Percentiles rank a stretch among this genome's conserved stretches.
phyloP scores from a whole-genome alignment of 306 rosid genomes.

The Arachis stenosperma region DNA sequence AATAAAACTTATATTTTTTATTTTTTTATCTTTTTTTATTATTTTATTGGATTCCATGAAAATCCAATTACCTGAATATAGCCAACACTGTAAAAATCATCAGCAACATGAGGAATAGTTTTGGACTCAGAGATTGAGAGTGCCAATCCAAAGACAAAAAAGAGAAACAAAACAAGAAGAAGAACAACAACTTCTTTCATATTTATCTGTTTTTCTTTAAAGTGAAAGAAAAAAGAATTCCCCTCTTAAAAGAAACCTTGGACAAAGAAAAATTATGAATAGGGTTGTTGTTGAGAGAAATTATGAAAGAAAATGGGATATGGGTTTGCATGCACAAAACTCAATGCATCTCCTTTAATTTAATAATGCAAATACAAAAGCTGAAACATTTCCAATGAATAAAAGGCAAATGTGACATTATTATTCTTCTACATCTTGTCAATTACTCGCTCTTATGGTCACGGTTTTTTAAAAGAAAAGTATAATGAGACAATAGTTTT shows the following conservation, averaged over 20 bases:
- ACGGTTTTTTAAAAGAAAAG: too few relatives aligned
- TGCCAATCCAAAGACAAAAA: slow-evolving; percentile 38
- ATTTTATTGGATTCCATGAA: too few relatives aligned
- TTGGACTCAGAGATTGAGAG: slow-evolving; percentile 49
- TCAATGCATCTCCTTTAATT: not conserved
- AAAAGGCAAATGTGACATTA: slow-evolving; percentile 11
- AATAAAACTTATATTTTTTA: not conserved
- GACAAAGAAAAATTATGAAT: not conserved
- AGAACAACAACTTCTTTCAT: slow-evolving; percentile 15
- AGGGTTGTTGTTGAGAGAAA: not conserved
- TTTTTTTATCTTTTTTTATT: too few relatives aligned
- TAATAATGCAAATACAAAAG: too few relatives aligned
- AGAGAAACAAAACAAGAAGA: slow-evolving; percentile 38
- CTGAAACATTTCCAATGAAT: not conserved
- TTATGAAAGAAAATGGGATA: too few relatives aligned
- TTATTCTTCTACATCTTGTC: not conserved
- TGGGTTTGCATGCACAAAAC: too few relatives aligned
- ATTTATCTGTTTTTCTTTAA: not conserved
- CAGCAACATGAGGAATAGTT: slow-evolving; percentile 51
- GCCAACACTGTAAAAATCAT: slow-evolving; percentile 48
- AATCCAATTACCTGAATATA: slow-evolving; percentile 48
- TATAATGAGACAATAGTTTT: too few relatives aligned
- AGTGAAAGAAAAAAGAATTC: too few relatives aligned
- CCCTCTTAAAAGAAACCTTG: too few relatives aligned
- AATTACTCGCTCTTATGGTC: not conserved